Evolutionary conservation across 2,329 filamentous ascomycete species (phyloP).

Genomic region (Venturiaceae sp.): DNA sequence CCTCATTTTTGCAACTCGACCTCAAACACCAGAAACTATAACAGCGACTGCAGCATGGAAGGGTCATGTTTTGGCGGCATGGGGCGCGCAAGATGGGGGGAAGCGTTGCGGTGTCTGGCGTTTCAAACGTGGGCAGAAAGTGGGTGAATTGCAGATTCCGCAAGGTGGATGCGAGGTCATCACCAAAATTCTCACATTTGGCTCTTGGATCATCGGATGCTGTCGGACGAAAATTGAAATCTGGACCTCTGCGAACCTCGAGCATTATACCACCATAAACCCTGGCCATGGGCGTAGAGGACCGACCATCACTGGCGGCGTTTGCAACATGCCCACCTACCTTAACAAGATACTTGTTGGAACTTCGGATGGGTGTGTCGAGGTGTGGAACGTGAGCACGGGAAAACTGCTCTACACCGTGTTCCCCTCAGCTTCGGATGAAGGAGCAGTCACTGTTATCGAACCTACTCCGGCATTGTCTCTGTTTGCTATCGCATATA

Average conservation of each 20-base stretch:
- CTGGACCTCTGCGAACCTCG: conserved; percentile 74
- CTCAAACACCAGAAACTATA: conserved; percentile 76
- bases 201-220: conserved; percentile 82
- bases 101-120: conserved; percentile 69
- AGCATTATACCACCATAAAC: conserved; percentile 81
- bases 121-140: conserved; percentile 82
- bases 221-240: conserved; percentile 69
- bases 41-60: conserved; percentile 85
- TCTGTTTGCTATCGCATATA: conserved; percentile 79
- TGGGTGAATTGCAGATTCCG: conserved; percentile 64
- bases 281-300: conserved; percentile 51
- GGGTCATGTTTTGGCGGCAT: conserved; percentile 79
- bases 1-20: conserved; percentile 85
- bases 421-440: conserved; percentile 60
- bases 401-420: conserved; percentile 87
- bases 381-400: conserved; percentile 96
- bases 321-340: conserved; percentile 75
- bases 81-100: conserved; percentile 53
- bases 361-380: conserved; percentile 76
- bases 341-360: conserved; percentile 94
- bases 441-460: conserved; percentile 77
- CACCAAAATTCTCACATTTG: conserved; percentile 70
- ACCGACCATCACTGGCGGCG: conserved; percentile 52
- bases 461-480: conserved; percentile 77
- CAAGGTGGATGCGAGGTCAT: conserved; percentile 59